Evolutionary conservation across 805 yeast species (phyloP).

Genomic region (Candida hispaniensis): DNA sequence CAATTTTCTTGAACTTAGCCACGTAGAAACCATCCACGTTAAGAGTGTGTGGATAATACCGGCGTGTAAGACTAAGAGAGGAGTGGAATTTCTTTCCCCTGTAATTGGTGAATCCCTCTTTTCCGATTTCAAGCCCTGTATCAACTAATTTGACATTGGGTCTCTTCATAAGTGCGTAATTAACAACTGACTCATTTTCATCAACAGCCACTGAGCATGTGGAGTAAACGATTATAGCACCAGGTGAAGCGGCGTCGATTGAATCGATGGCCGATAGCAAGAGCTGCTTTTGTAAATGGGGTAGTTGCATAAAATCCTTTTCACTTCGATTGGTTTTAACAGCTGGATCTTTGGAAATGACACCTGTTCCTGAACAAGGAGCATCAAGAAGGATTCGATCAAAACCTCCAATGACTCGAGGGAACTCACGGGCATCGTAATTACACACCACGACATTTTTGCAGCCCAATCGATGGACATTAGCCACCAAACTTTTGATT

Average conservation of each 20-base stretch:
- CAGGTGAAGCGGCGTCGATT: constrained; percentile 84
- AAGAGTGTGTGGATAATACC: constrained; percentile 97
- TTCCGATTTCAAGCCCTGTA: constrained; percentile 85
- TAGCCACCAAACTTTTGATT: constrained; percentile 92
- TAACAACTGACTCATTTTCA: constrained; percentile 98
- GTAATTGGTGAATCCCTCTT: constrained; percentile 86
- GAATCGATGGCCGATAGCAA: constrained; percentile 93
- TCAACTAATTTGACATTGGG: constrained; percentile 94
- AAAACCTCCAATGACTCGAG: constrained; percentile 96
- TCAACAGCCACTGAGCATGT: constrained; percentile 98
- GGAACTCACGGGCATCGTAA: constrained; percentile 97
- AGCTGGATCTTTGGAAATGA: constrained; percentile 91
- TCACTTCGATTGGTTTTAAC: constrained; percentile 91
- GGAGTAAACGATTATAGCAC: constrained; percentile 91
- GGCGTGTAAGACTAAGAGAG: constrained; percentile 67
- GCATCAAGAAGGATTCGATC: constrained; percentile 94
- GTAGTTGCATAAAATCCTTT: constrained; percentile 91
- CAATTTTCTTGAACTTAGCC: constrained; percentile 89
- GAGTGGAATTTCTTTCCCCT: constrained; percentile 87
- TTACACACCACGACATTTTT: constrained; percentile 93
- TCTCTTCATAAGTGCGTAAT: constrained; percentile 89
- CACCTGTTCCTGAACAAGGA: constrained; percentile 99
- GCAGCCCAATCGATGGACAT: constrained; percentile 94
- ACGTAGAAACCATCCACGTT: constrained; percentile 98
- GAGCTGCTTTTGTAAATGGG: constrained; percentile 91